Percentiles rank a stretch among this genome's conserved stretches.
Conservation (phyloP, 1,139 yeast species). For the Suhomyces maxii region DNA sequence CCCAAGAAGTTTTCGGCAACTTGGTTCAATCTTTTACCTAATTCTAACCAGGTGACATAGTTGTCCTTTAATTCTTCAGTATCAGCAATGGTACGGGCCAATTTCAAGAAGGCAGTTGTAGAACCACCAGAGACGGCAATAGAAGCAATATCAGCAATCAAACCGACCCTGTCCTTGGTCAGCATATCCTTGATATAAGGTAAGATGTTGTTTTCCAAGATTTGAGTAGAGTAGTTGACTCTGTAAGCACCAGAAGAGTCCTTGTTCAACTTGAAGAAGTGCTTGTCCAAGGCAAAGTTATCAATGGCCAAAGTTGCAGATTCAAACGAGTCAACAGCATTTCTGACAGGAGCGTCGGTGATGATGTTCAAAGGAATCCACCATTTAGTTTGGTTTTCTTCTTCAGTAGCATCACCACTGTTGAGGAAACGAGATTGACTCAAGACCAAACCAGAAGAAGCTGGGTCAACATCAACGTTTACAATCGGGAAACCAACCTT, state of each 20-base stretch:
- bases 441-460: slow-evolving; percentile 43
- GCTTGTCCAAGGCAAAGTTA: slow-evolving; percentile 21
- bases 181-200: slow-evolving; percentile 47
- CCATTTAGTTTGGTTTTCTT: slow-evolving; percentile 54
- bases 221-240: slow-evolving; percentile 56
- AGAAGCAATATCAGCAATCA: slow-evolving; percentile 63
- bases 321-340: slow-evolving; percentile 36
- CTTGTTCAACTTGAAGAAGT: slow-evolving; percentile 60
- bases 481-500: slow-evolving; percentile 84
- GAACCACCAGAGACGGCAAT: slow-evolving; percentile 63
- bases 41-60: slow-evolving; percentile 67
- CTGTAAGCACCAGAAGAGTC: slow-evolving; percentile 66
- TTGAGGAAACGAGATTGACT: slow-evolving; percentile 75
- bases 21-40: slow-evolving; percentile 44
- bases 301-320: slow-evolving; percentile 23
- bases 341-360: slow-evolving; percentile 8
- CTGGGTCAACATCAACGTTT: slow-evolving; percentile 52
- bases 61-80: slow-evolving; percentile 46
- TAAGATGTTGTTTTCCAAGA: slow-evolving; percentile 46
- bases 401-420: slow-evolving; percentile 75
- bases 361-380: slow-evolving; percentile 66
- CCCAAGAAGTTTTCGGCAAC: slow-evolving; percentile 50
- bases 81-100: slow-evolving; percentile 42
- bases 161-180: slow-evolving; percentile 62
- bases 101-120: slow-evolving; percentile 44